These are phyloP conservation scores for Triangularia setosa DNA, from an alignment of 2,329 filamentous ascomycete species.

Conservation along the genomic window DNA sequence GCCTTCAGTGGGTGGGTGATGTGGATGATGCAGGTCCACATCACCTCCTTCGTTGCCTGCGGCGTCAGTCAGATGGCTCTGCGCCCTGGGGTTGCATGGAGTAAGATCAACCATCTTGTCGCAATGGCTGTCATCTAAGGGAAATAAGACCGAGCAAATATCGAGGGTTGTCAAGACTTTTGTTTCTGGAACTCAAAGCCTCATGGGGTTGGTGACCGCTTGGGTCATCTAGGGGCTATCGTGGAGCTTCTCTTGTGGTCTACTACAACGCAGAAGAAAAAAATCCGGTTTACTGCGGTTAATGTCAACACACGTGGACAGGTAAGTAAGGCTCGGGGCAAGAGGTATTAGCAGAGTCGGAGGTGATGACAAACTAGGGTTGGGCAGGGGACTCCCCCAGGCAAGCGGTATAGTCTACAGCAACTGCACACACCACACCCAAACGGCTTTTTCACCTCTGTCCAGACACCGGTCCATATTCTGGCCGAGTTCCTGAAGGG, in stretches of 20 bases:
- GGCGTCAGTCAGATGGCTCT: background rate
- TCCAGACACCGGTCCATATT: background rate
- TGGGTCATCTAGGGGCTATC: background rate
- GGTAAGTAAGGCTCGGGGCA: background rate
- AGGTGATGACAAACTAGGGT: background rate
- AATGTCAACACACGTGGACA: background rate
- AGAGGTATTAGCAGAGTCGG: background rate
- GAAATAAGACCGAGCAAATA: background rate
- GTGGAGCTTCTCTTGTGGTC: background rate
- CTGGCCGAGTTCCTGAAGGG: background rate
- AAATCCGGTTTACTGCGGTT: background rate
- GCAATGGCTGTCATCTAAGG: background rate
- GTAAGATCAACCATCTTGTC: background rate
- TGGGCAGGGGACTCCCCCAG: background rate
- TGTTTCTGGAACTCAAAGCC: background rate
- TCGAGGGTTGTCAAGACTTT: background rate
- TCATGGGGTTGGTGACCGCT: background rate
- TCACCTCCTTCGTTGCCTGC: background rate
- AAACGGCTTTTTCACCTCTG: background rate
- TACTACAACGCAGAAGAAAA: background rate
- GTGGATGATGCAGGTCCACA: background rate
- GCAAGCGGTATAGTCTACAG: background rate
- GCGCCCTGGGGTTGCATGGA: background rate
- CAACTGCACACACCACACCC: background rate
- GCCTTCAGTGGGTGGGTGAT: background rate